Conservation (phyloP, 2,329 filamentous ascomycete genomes). For the Dendryphion nanum region DNA sequence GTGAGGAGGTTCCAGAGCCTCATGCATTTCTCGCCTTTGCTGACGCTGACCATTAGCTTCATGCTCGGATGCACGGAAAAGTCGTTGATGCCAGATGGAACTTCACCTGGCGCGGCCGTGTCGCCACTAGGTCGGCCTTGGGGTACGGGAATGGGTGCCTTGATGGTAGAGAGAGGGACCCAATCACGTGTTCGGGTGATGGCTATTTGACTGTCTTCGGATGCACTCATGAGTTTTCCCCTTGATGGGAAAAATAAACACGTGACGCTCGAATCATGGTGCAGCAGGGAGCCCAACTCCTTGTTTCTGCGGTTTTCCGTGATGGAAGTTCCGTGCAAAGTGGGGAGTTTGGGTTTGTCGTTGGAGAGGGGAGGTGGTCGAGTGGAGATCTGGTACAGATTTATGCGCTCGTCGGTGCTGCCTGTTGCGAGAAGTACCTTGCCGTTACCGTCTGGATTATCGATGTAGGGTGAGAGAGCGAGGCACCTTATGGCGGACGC, state of each 20-base stretch:
- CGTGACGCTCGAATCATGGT: conserved; percentile 82
- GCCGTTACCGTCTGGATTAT: conserved; percentile 76
- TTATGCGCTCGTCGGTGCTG: conserved; percentile 90
- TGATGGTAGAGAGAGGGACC: conserved; percentile 82
- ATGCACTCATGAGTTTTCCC: conserved; percentile 81
- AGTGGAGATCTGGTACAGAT: conserved; percentile 82
- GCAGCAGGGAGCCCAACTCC: conserved; percentile 80
- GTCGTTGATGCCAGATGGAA: conserved; percentile 87
- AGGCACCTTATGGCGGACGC: conserved; percentile 85
- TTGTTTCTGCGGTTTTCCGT: conserved; percentile 84
- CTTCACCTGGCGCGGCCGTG: conserved; percentile 76
- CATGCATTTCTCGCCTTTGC: conserved; percentile 87
- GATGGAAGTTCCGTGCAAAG: conserved; percentile 69
- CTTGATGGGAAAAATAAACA: conserved; percentile 78
- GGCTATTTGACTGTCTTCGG: conserved; percentile 88
- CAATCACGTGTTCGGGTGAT: conserved; percentile 87
- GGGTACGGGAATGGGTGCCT: conserved; percentile 79
- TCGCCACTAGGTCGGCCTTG: conserved; percentile 82
- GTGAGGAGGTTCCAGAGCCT: conserved; percentile 95
- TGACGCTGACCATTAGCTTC: conserved; percentile 93
- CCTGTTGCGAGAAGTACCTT: conserved; percentile 90
- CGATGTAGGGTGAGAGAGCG: conserved; percentile 71
- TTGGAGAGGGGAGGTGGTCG: conserved; percentile 55
- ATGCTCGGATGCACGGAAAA: conserved; percentile 95
- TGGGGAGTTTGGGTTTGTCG: conserved; percentile 59